Evolutionary conservation across 257 asterid genomes (phyloP), one percentile per base, ranked within the genome.

Genomic region (Ligustrum vulgare): DNA sequence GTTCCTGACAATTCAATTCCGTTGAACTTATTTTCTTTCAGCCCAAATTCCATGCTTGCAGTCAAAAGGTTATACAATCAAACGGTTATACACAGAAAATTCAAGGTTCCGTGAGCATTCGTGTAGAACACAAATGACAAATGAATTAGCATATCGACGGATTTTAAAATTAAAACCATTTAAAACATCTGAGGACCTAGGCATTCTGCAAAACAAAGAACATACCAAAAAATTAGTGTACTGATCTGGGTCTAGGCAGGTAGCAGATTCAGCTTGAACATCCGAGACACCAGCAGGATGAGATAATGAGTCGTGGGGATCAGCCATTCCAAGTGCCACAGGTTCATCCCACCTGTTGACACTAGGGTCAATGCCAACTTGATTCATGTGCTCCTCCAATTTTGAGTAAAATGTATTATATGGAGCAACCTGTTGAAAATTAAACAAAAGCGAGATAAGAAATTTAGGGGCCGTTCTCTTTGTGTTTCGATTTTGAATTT

Each of bases 281-380:
- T 94, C 98, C 5, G 97, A 86, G 63, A 90, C 96, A 75, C 97
- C 96, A 74, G 96, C 97, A 56, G 97, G 93, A 89, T 90, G 97
- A 65, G 98, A 92, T 77, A 92, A 76, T 39, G 97, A 94, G 85
- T 94, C 97, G 51, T 94, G 97, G 41, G 97, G 98, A 86, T 92
- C 98, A 58, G 90, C 96, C 80, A 90, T 70, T 80, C 97, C 98
- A 80, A 94, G 96, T 62, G 93, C 85, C 65, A 92, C 77, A 20
- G 94, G 91, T 77, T 89, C 91, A 80, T 88, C 95, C 98, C 97
- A 94, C 83, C 85, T 86, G 82, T 92, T 92, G 83, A 90, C 80
- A 39, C 80, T 83, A 62, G 96, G 85, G 75, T 89, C 90, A 36
- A 90, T 32, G 41, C 97, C 98, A 60, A 89, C 97, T 84, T 82